Conservation (phyloP, 371 early-diverging fungal genomes). For the Amoeboaphelidium protococcarum region DNA sequence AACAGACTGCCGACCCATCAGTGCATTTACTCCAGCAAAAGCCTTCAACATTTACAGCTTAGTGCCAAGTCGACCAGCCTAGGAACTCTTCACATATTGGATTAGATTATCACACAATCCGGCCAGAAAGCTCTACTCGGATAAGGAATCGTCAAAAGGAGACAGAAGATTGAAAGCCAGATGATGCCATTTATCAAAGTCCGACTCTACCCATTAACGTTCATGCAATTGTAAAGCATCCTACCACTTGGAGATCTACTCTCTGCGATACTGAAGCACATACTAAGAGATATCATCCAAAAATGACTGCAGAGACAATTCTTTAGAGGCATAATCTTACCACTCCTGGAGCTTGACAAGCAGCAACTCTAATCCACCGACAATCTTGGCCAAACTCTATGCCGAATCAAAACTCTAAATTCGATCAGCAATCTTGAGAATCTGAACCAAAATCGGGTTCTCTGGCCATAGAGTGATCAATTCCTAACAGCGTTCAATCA, state of each 20-base stretch:
- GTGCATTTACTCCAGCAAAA: no score
- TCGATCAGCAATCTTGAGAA: conserved; percentile 33
- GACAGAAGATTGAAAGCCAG: conserved; percentile 23
- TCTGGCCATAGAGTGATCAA: no score
- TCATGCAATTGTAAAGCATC: conserved; percentile 56
- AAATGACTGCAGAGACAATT: conserved; percentile 39
- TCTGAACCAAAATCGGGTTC: conserved; percentile 50
- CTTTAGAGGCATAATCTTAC: conserved; percentile 65
- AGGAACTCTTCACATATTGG: no score
- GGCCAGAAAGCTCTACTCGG: no score
- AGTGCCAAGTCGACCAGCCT: no score
- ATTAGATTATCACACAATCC: no score
- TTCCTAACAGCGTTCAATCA: no score
- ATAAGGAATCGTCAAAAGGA: not conserved
- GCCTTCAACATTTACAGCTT: no score
- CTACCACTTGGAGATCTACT: conserved; percentile 75
- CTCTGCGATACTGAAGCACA: conserved; percentile 69
- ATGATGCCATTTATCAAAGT: conserved; percentile 67
- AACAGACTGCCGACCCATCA: not conserved
- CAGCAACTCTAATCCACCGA: conserved; percentile 65
- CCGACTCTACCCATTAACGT: conserved; percentile 25
- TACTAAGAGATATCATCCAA: conserved; percentile 39
- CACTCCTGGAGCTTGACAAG: conserved; percentile 73
- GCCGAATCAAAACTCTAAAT: conserved; percentile 43
- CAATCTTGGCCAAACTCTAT: conserved; percentile 63